Evolutionary conservation across 148 eudicot species (phyloP), one percentile per base, ranked within the genome.

Genomic region (Rhododendron mucronatum): DNA sequence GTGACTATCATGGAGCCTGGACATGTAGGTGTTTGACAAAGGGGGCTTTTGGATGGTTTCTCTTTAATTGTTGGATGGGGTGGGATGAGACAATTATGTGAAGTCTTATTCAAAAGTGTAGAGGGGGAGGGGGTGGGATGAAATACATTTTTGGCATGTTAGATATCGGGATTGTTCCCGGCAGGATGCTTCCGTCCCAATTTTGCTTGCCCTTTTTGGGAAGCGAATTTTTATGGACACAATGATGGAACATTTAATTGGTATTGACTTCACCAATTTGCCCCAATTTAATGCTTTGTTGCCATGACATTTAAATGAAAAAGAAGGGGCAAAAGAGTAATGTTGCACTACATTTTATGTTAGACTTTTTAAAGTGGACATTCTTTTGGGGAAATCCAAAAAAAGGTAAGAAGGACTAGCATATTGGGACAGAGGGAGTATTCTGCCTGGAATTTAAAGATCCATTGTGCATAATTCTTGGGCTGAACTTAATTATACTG

Each of bases 21-120:
- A 91, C 88, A 91, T 93, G 96, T 97, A 95, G 96, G 98, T 95
- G 93, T 92, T 90, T 89, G 89, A 87, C 91, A 86, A 88, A 89
- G 92, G 91, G 90, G 88, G 84, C 88, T 92, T 88, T 89, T 90
- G 87, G 83, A 82, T 93, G 90, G 88, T 89, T 91, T 92, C 86
- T 88, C 83, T 48, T 84, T 84, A 85, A 65, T 85, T 91, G 86
- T 79, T 84, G 87, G 85, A 78, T 91, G 96, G 95, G 89, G 65
- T 94, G 93, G 92, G 90, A 73, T 89, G 44, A 82, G 84, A 77
- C 44, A 81, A 61, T 75, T 65, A 86, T 50, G 69, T 77, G 73
- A 50, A 78, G 12, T 67, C 65, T 55, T 80, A 53, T 55, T 86
- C 15, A 7, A 39, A 86, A 48, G n/a, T 7, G 15, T 15, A 37